A percentile compares a stretch with the other conserved stretches of the same genome.
phyloP scores from a whole-genome alignment of 805 yeast genomes.

The Martiniozyma abietophila region DNA sequence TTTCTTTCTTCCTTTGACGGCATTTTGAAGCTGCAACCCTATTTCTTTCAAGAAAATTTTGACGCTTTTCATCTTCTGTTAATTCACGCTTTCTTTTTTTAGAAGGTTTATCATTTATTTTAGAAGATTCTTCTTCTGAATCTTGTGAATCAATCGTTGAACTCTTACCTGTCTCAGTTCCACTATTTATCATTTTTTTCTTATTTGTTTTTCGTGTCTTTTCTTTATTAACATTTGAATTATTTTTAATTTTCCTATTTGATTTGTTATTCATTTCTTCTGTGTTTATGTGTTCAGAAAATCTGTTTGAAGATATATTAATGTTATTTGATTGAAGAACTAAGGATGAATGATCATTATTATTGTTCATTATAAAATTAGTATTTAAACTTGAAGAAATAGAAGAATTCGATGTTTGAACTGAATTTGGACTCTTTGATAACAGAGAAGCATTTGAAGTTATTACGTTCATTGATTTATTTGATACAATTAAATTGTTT shows the following conservation, averaged over 20 bases:
- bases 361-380: too few relatives aligned
- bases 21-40: conserved; percentile 96
- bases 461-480: too few relatives aligned
- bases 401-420: too few relatives aligned
- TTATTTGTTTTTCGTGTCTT: background rate
- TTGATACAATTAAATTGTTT: too few relatives aligned
- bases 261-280: background rate
- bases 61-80: conserved; percentile 62
- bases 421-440: too few relatives aligned
- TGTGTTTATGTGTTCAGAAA: too few relatives aligned
- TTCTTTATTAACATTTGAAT: background rate
- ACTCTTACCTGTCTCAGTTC: background rate
- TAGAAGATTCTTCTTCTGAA: background rate
- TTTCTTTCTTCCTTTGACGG: conserved; percentile 87
- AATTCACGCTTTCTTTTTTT: conserved; percentile 2
- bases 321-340: too few relatives aligned
- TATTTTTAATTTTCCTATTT: background rate
- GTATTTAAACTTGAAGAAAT: too few relatives aligned
- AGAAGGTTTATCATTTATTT: background rate
- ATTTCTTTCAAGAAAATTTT: conserved; percentile 80
- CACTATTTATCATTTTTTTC: background rate
- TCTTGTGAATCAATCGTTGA: background rate
- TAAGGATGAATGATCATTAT: too few relatives aligned
- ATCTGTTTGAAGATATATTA: too few relatives aligned
- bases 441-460: too few relatives aligned